Evolutionary conservation across 2,329 filamentous ascomycete species (phyloP), one percentile per base, ranked within the genome.

Genomic region (Claviceps spartinae): DNA sequence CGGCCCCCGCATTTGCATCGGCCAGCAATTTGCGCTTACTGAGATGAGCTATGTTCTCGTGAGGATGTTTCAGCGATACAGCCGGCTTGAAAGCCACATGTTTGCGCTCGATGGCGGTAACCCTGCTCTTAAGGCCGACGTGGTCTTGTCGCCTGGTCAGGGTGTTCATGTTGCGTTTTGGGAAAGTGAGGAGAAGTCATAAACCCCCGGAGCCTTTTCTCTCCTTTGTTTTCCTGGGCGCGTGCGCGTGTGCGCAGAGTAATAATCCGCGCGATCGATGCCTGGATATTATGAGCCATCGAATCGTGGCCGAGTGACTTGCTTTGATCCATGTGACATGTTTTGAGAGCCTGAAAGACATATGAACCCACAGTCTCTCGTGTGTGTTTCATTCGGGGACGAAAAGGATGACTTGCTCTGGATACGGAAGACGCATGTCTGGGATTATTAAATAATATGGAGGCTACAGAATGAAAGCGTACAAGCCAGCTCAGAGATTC

Each of bases 41-140:
- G 77, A 80, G 63, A 79, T 79, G 74, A 73, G 71, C 0, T 80
- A 90, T 63, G 81, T 85, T 9, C 74, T 88, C 54, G 81, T 83
- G 30, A 72, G 86, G 45, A 61, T 91, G 57, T 78, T 90, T 62
- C 87, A 91, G 70, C 73, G 76, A 24, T 93, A 85, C 62, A 79
- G 82, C 51, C 67, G 73, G 11, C 71, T 88, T 7, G 77, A 81
- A 60, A 78, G 70, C 60, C 68, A 73, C 58, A 82, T 81, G 78
- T 56, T 63, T 7, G 64, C 67, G n/a, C 59, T 80, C 40, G 78
- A 82, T 59, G 72, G 72, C 14, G 79, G 77, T 1, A 63, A 68
- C 1, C 78, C 79, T 5, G 64, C 63, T 49, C 66, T 83, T 55
- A 79, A 76, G 69, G 66, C 76, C 1, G 78, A 83, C 60, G 79